Conservation (phyloP, 352 stramenopile species). For the Paralagenidium karlingii region DNA sequence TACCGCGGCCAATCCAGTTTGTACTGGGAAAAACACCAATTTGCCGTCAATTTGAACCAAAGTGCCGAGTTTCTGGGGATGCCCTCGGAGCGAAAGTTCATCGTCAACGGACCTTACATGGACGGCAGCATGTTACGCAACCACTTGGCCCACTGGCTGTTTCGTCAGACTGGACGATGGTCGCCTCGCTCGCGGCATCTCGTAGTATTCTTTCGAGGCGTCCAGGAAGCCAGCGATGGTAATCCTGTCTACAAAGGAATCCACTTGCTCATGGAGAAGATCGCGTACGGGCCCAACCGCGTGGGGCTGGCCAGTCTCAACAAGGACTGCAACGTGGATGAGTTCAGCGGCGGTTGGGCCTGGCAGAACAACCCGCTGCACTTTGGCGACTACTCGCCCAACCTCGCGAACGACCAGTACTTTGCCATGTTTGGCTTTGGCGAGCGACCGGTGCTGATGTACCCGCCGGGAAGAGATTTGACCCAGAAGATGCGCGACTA, state of each 20-base stretch:
- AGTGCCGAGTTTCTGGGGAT: conserved; percentile 20
- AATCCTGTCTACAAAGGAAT: conserved; percentile 38
- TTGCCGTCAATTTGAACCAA: conserved; percentile 20
- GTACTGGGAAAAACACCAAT: conserved; percentile 38
- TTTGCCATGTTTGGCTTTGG: conserved; percentile 37
- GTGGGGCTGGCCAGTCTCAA: conserved; percentile 10
- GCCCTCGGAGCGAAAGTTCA: conserved; percentile 24
- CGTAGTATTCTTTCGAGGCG: conserved; percentile 44
- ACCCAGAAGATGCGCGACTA: conserved; percentile 53
- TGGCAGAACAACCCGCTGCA: conserved; percentile 45
- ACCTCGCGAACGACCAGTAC: conserved; percentile 43
- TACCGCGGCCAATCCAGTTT: conserved; percentile 50
- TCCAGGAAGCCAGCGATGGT: conserved; percentile 12
- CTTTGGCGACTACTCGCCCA: conserved; percentile 41
- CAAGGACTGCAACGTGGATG: conserved; percentile 7
- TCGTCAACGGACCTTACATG: conserved; percentile 37
- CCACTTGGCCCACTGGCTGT: conserved; percentile 55
- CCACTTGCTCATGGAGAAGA: conserved; percentile 49
- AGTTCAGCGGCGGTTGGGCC: conserved; percentile 42
- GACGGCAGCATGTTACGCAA: conserved; percentile 58
- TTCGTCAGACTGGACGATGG: conserved; percentile 34
- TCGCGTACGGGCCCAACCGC: conserved; percentile 40
- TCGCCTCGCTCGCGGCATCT: conserved; percentile 38
- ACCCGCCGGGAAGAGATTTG: conserved; percentile 17
- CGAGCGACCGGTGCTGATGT: conserved; percentile 31